These are phyloP conservation scores for Globisporangium yorkense DNA, from an alignment of 352 stramenopile species.

Conservation along the genomic window DNA sequence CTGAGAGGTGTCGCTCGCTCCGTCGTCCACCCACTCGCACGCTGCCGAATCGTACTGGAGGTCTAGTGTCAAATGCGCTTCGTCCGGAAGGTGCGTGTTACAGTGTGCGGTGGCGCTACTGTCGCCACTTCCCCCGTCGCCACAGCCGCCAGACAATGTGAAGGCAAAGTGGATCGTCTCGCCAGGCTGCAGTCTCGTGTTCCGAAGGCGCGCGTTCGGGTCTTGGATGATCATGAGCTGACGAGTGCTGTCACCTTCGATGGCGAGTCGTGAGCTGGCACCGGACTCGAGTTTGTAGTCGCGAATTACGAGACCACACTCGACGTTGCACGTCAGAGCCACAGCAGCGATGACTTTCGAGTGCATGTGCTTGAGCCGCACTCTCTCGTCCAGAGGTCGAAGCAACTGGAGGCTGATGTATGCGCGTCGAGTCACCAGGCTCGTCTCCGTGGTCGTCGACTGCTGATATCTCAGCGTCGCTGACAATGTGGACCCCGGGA, in stretches of 20 bases:
- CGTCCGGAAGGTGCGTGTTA: background rate
- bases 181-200: constrained; percentile 20
- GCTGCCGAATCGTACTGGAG: constrained; percentile 6
- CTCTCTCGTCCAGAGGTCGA: constrained; percentile 22
- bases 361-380: constrained; percentile 35
- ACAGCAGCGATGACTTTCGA: constrained; percentile 23
- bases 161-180: constrained; percentile 38
- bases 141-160: constrained; percentile 12
- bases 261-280: background rate
- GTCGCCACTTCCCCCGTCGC: background rate
- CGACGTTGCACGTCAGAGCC: constrained; percentile 33
- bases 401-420: constrained; percentile 28
- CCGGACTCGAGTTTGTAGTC: constrained; percentile 25
- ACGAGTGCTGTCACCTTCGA: background rate
- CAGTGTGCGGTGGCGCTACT: background rate
- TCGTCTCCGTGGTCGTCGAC: constrained; percentile 9
- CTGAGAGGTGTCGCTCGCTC: background rate
- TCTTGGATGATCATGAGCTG: constrained; percentile 21
- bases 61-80: constrained; percentile 5
- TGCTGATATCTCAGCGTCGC: constrained; percentile 26
- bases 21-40: background rate
- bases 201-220: constrained; percentile 28
- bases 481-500: constrained; percentile 8
- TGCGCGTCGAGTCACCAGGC: constrained; percentile 18
- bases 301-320: constrained; percentile 19